Percentiles rank a stretch among this genome's conserved stretches.
Evolutionary conservation across 1,284 basidiomycete species (phyloP).

Genomic region (Tilletia walkeri): DNA sequence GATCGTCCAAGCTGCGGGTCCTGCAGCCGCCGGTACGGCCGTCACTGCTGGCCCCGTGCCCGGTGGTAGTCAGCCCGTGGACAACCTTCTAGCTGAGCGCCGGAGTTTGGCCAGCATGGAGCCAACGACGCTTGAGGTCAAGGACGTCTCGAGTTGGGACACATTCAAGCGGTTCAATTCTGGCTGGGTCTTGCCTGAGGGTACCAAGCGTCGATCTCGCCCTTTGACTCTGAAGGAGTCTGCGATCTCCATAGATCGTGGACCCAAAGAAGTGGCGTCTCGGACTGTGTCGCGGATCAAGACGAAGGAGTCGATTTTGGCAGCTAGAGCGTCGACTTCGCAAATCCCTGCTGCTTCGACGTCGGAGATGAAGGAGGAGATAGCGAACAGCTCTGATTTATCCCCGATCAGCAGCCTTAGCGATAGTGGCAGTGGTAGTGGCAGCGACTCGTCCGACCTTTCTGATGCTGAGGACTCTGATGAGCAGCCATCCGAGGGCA

Average conservation of each 20-base stretch:
- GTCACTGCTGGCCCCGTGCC: not conserved
- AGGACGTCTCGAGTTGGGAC: slow-evolving; percentile 69
- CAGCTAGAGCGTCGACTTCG: not conserved
- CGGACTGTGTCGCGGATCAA: not conserved
- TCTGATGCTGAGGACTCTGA: slow-evolving; percentile 1
- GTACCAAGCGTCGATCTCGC: slow-evolving; percentile 41
- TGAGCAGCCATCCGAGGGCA: not conserved
- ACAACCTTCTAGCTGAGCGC: not conserved
- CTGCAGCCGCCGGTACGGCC: too few relatives aligned
- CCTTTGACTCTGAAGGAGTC: slow-evolving; percentile 1
- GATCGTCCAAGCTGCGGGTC: too few relatives aligned
- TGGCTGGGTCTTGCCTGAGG: slow-evolving; percentile 83
- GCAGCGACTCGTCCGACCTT: not conserved
- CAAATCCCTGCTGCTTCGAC: not conserved
- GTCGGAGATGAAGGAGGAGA: not conserved
- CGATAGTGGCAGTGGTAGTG: too few relatives aligned
- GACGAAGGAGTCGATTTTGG: not conserved
- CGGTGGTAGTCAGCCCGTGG: not conserved
- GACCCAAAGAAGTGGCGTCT: slow-evolving; percentile 3
- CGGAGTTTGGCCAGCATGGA: not conserved
- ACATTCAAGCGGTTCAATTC: slow-evolving; percentile 80
- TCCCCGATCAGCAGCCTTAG: not conserved
- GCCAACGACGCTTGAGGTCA: slow-evolving; percentile 60
- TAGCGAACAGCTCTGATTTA: slow-evolving; percentile 3
- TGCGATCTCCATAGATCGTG: not conserved